Conservation (phyloP, 2,329 filamentous ascomycete genomes). For the Diplocarpon mali region DNA sequence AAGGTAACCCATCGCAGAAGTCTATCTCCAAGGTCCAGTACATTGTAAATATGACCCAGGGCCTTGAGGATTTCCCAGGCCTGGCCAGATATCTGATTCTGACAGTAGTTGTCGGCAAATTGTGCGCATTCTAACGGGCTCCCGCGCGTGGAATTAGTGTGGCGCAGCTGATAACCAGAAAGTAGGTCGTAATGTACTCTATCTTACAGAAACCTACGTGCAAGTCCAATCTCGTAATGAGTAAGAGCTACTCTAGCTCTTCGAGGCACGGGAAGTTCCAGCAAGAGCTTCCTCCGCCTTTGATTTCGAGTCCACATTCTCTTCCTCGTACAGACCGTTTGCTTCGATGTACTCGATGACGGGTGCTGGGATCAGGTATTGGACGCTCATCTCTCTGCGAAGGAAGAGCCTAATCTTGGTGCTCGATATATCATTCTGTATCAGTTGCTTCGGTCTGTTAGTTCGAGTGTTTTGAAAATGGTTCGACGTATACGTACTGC, state of each 20-base stretch:
- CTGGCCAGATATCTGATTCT: not conserved
- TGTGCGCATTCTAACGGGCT: no score
- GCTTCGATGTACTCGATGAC: constrained; percentile 67
- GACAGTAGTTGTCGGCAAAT: no score
- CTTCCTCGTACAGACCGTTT: constrained; percentile 51
- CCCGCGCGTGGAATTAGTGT: no score
- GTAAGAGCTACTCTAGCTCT: constrained; percentile 5
- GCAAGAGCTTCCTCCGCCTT: constrained; percentile 17
- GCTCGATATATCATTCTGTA: constrained; percentile 76
- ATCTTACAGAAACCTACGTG: no score
- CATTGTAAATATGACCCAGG: not conserved
- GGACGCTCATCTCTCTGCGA: constrained; percentile 69
- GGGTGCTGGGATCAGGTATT: constrained; percentile 62
- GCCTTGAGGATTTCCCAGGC: not conserved
- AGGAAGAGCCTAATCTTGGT: constrained; percentile 74
- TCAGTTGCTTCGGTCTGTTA: constrained; percentile 27
- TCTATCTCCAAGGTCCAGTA: constrained; percentile 2
- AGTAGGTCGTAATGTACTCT: no score
- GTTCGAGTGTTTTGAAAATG: not conserved
- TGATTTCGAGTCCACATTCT: constrained; percentile 18
- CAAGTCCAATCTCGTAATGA: not conserved
- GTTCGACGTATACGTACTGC: not conserved
- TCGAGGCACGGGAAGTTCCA: constrained; percentile 10
- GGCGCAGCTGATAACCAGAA: no score
- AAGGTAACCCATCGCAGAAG: constrained; percentile 1